Evolutionary conservation across 495 filamentous ascomycete genomes (phyloP), one percentile per base, ranked within the genome.

Genomic region (Penicillium psychrofluorescens): DNA sequence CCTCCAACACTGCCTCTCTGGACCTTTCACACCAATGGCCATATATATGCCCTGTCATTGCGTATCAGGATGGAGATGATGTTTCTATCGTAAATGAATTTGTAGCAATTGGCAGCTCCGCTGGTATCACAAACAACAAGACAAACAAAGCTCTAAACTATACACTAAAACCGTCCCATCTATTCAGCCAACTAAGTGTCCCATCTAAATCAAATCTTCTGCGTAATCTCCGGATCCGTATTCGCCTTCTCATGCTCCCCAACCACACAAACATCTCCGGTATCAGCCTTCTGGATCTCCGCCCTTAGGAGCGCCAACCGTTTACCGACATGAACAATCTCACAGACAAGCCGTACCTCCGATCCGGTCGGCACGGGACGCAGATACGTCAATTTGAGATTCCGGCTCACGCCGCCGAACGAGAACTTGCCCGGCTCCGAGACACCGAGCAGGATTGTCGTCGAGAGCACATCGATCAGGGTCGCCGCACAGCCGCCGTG

Each of bases 181-280:
- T 22, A 22, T 22, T 22, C 22, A 22, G 1, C 15, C 15, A 1
- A 16, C 15, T 16, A 1, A 22, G 2, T 22, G 22, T 22, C 22
- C 22, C 22, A 22, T 22, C 22, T 22, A 22, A 30, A 30, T 50
- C 45, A 66, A 40, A 62, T 56, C 48, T 54, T 52, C 46, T 53
- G 42, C 10, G 40, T 54, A 35, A 51, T 50, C 44, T 65, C 59
- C 29, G 74, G 72, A 59, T 84, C 81, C 8, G 73, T 79, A 63
- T 76, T 85, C 7, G 76, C 74, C 65, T 86, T 87, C 40, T 77
- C 75, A 66, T 87, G 83, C 59, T 87, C 84, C 35, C 76, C 82
- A n/a, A 75, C 69, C 1, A 76, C 72, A 49, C 81, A 62, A 8
- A 86, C 39, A 30, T 66, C 72, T 6, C 79, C 81, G 37, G 67